Evolutionary conservation across 2,329 filamentous ascomycete genomes (phyloP).

Genomic region (Tolypocladium cylindrosporum): DNA sequence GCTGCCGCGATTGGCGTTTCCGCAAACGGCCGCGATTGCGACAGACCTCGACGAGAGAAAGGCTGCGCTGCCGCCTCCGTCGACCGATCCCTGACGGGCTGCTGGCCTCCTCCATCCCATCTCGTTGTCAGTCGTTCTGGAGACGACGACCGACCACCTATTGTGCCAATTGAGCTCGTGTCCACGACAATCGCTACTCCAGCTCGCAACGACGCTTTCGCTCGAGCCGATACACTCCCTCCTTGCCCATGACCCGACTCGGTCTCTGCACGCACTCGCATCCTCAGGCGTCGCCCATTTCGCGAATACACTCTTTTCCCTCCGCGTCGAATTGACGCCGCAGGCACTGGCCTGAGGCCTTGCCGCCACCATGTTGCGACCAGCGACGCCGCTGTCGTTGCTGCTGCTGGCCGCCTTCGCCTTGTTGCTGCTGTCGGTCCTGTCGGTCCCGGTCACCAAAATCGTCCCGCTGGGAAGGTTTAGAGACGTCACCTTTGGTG

Average conservation of each 20-base stretch:
- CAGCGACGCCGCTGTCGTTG: constrained; percentile 82
- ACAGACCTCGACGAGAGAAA: neutral
- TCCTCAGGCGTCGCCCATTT: neutral
- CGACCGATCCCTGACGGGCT: neutral
- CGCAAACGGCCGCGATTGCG: neutral
- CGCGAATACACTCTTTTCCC: neutral
- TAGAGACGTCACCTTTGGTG: constrained; percentile 71
- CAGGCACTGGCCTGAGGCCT: constrained; percentile 3
- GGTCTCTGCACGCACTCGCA: neutral
- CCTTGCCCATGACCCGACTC: neutral
- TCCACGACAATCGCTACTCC: neutral
- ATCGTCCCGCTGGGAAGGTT: constrained; percentile 74
- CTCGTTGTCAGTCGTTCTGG: neutral
- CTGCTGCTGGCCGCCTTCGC: constrained; percentile 79
- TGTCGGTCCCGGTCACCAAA: constrained; percentile 87
- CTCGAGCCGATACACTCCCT: neutral
- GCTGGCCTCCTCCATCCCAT: neutral
- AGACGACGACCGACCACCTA: neutral
- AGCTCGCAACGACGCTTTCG: neutral
- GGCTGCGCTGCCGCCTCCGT: neutral
- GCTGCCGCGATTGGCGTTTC: neutral
- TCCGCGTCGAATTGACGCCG: neutral
- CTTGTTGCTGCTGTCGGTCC: constrained; percentile 71
- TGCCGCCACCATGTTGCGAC: constrained; percentile 63
- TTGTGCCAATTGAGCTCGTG: neutral